Base-by-base conservation (phyloP, 2,329 filamentous ascomycete genomes). In the Talaromyces atroroseus region DNA sequence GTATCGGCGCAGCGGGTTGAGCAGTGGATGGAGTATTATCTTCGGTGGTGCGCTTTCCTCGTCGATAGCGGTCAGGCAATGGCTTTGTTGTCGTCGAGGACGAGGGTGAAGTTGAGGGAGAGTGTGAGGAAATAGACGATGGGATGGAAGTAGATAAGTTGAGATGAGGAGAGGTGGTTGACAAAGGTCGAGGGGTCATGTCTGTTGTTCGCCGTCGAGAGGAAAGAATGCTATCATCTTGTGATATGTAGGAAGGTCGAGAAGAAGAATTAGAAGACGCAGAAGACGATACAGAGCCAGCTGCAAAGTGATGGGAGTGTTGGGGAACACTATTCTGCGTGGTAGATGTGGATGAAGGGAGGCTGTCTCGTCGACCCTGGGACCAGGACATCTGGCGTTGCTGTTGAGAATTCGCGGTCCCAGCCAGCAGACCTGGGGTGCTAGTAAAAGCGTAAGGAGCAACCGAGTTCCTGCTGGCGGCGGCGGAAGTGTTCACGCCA, bases 31-130 rank as follows among this genome's bases (percentile, higher is more conserved):
- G 58, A 52, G 66, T 61, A 18, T 61, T 59, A 61, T 75, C 80
- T 62, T 84, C 83, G 16, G 76, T 73, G 38, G 49, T 50, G 62
- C 82, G 81, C 57, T 81, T 78, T 55, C 79, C 79, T 58, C 91
- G 86, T 64, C 91, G 83, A 70, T 96, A 96, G 58, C 92, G 84
- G 69, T 96, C 91, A 1, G 90, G 89, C 1, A 88, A 85, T 21
- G 85, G 78, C 65, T 90, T 91, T 47, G 78, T 73, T 21, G 83
- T 78, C 3, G 80, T 77, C 34, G 55, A 42, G 52, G 80, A 76
- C 10, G 52, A 48, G 45, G 52, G 32, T 6, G 51, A 34, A 36
- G 50, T 20, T 8, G 38, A 34, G 14, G 52, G 34, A 8, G 52
- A 29, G 14, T 44, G 32, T 8, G 51, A 46, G 11, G 42, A 21